Base-by-base conservation (phyloP, 176 grass and related monocot genomes). In the Carex littledalei region DNA sequence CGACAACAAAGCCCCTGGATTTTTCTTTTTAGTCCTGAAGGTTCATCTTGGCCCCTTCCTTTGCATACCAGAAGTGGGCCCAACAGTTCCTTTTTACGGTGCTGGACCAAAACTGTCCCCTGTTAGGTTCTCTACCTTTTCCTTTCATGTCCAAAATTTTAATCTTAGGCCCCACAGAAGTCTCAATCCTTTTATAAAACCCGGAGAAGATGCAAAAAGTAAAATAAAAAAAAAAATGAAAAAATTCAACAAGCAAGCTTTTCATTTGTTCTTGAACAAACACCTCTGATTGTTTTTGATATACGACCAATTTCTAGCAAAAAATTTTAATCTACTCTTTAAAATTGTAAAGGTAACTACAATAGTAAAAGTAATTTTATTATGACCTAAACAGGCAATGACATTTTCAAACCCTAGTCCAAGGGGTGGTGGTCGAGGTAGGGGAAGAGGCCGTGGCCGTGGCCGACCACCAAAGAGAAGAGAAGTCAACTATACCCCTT, bases 371-470 rank as follows among this genome's bases (percentile, higher is more conserved):
- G 24, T 37, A 32, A 54, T 34, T 47, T 64, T 52, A 69, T 67
- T 56, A 55, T 67, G 71, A 24, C 3, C 76, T 39, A 87, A 80
- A 47, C 64, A 99, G 96, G 77, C 81, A 52, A 85, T 94, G 92
- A 95, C 88, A 83, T 94, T 83, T 83, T 79, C 86, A 17, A 93
- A 86, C 45, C 31, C 86, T 79, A 95, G 90, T 62, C 88, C 91
- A 2, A 89, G 96, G 87, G 96, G 93, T 58, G 88, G 95, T 50
- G 96, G 96, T 54, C 90, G 93, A 84, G 93, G 91, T 61, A 86
- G 94, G 79, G 94, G 94, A 10, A 87, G 94, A 73, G 94, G 94
- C 35, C 83, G 94, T 17, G 81, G 81, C 43, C 81, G 81, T 32
- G 81, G 87, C 11, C 93, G 91, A 85, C 91, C 95, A 58, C 92